Evolutionary conservation across 1,284 basidiomycete genomes (phyloP).

Genomic region (Heterobasidion annosum): DNA sequence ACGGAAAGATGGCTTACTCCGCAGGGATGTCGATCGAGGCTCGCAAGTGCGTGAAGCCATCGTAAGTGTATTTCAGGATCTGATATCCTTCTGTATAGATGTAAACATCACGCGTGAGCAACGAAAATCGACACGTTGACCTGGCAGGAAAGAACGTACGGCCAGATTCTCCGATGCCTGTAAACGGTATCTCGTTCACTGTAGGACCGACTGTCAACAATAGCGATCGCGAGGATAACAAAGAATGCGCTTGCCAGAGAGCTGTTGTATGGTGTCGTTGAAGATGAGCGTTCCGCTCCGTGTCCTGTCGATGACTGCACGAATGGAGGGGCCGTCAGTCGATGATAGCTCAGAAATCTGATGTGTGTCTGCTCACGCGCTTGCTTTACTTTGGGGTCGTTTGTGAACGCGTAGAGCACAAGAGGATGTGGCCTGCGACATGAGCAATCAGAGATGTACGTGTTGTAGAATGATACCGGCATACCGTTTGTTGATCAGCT

Average conservation of each 20-base stretch:
- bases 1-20: constrained; percentile 14
- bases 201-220: not conserved
- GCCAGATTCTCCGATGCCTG: constrained; percentile 26
- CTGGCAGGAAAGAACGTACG: not conserved
- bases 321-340: constrained; percentile 14
- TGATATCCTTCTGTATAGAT: constrained; percentile 31
- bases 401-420: constrained; percentile 40
- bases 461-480: constrained; percentile 7
- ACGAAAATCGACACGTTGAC: not conserved
- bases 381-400: constrained; percentile 27
- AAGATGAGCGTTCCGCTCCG: constrained; percentile 40
- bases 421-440: constrained; percentile 33
- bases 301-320: constrained; percentile 35
- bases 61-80: constrained; percentile 34
- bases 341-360: constrained; percentile 9
- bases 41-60: constrained; percentile 37
- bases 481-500: constrained; percentile 36
- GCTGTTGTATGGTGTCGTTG: constrained; percentile 44
- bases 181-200: constrained; percentile 37
- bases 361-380: constrained; percentile 27
- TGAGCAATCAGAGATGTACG: not conserved
- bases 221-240: not conserved
- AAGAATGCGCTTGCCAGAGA: constrained; percentile 22
- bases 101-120: not conserved
- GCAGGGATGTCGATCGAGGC: constrained; percentile 30